These are phyloP conservation scores for Penicillium olsonii DNA, from an alignment of 2,329 filamentous ascomycete genomes.

Conservation along the genomic window DNA sequence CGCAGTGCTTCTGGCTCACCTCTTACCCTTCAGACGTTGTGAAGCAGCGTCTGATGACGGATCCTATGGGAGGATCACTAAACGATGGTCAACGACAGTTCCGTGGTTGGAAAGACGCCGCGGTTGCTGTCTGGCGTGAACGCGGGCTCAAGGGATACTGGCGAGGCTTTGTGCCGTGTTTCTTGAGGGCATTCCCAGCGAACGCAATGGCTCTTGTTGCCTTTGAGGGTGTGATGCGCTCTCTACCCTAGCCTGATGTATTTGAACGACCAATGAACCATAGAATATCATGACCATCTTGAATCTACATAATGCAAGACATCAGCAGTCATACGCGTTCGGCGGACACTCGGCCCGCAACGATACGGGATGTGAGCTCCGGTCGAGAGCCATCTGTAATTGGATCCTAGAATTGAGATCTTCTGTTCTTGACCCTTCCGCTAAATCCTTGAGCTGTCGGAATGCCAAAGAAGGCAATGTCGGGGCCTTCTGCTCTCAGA, in stretches of 20 bases:
- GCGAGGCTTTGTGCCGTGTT: constrained; percentile 91
- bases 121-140: constrained; percentile 73
- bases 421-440: too few species aligned
- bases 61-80: constrained; percentile 73
- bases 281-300: neutral
- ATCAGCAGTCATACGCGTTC: constrained; percentile 18
- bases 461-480: too few species aligned
- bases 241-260: constrained; percentile 37
- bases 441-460: too few species aligned
- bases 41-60: constrained; percentile 97
- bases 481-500: too few species aligned
- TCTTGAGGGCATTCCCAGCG: constrained; percentile 89
- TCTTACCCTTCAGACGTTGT: constrained; percentile 91
- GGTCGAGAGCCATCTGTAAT: constrained; percentile 2
- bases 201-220: constrained; percentile 92
- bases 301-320: neutral
- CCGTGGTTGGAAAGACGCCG: constrained; percentile 76
- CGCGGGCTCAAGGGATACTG: constrained; percentile 79
- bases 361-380: neutral
- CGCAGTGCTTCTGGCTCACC: constrained; percentile 92
- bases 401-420: constrained; percentile 10
- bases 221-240: constrained; percentile 88
- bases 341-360: constrained; percentile 10
- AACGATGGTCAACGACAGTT: constrained; percentile 70
- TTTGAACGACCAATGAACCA: neutral